Evolutionary conservation across 441 rosid genomes (phyloP).

Genomic region (Macaranga tanarius): DNA sequence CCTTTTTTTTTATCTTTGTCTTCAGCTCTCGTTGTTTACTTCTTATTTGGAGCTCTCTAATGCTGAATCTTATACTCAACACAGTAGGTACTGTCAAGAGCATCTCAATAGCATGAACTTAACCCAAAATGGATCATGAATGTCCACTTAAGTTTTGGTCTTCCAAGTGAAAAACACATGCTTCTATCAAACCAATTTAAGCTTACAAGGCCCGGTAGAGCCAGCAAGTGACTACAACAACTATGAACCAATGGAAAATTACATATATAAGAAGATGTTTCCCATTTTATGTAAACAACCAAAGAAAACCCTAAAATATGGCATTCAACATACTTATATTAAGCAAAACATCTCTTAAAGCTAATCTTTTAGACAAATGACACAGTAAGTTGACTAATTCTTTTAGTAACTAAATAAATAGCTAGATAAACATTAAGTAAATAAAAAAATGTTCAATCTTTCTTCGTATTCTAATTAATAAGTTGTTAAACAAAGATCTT

Average conservation of each 20-base stretch:
- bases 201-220: background rate
- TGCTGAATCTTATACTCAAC: no score
- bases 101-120: background rate
- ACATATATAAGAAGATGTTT: background rate
- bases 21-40: no score
- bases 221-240: background rate
- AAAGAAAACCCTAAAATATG: no score
- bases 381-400: no score
- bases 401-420: background rate
- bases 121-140: conserved; percentile 5
- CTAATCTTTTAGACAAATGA: no score
- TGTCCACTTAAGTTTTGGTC: no score
- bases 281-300: no score
- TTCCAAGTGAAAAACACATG: background rate
- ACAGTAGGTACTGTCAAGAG: background rate
- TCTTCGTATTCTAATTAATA: background rate
- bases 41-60: no score
- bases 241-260: background rate
- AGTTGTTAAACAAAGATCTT: background rate
- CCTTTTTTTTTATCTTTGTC: no score
- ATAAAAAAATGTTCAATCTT: background rate
- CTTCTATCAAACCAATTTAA: conserved; percentile 3
- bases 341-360: no score
- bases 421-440: background rate
- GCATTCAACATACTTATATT: no score